Evolutionary conservation across 2,329 filamentous ascomycete genomes (phyloP).

Genomic region (Fusarium sp.): DNA sequence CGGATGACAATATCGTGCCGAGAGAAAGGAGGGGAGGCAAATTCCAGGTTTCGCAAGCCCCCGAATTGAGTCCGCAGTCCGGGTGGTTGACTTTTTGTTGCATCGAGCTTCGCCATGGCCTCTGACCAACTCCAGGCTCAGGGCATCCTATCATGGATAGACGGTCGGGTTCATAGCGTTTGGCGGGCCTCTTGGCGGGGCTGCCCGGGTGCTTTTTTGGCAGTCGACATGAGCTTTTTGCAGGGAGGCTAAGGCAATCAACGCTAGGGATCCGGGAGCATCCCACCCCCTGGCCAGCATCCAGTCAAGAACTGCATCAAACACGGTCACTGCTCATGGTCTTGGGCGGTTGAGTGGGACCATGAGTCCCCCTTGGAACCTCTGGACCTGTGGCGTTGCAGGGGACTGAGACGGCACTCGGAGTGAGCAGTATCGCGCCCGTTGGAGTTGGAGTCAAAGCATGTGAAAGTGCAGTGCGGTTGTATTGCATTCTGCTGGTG

Average conservation of each 20-base stretch:
- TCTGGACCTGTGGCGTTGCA: constrained; percentile 32
- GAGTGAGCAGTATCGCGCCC: constrained; percentile 2
- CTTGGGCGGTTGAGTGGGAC: constrained; percentile 25
- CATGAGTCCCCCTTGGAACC: constrained; percentile 4
- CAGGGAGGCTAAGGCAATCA: constrained; percentile 20
- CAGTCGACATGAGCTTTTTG: constrained; percentile 16
- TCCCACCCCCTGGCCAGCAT: constrained; percentile 12
- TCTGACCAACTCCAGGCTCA: constrained; percentile 24
- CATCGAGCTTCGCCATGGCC: constrained; percentile 30
- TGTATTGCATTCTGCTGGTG: constrained; percentile 39
- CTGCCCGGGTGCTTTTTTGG: constrained; percentile 21
- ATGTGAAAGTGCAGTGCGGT: constrained; percentile 42
- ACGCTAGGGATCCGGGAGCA: constrained; percentile 25
- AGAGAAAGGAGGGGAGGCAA: constrained; percentile 19
- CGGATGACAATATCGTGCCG: constrained; percentile 17
- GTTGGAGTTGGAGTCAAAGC: constrained; percentile 26
- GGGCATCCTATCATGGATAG: constrained; percentile 5
- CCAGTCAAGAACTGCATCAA: constrained; percentile 1
- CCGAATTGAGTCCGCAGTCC: constrained; percentile 20
- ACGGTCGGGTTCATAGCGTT: constrained; percentile 13
- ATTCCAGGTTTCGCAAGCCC: constrained; percentile 19
- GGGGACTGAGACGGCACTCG: constrained; percentile 13
- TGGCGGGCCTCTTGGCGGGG: constrained; percentile 22
- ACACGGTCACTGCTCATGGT: not conserved
- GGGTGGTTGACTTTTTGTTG: constrained; percentile 34